Base-by-base conservation (phyloP, 2,329 filamentous ascomycete species). In the Venturia pyrina region DNA sequence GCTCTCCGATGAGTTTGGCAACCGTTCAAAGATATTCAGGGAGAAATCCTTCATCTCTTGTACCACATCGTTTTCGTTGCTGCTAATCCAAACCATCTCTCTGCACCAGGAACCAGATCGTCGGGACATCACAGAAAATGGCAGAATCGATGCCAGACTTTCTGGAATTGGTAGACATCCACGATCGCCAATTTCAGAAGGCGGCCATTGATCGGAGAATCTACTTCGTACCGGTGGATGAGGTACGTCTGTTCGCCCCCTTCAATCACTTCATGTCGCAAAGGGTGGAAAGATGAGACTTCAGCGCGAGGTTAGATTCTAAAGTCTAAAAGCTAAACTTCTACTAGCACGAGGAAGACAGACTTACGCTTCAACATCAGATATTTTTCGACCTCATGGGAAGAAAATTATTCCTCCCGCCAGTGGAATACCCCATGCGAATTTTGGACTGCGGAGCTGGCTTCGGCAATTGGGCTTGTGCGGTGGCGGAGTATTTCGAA, bases 401-500 rank as follows among this genome's bases (percentile, higher is more conserved):
- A 28, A 69, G 71, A 19, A 64, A 68, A 28, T 66, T 76, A 3
- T 73, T 72, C 50, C 73, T 74, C 62, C 70, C 73, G 37, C 68
- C 68, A 10, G 69, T 78, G 40, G 66, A 70, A 10, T 68, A 74
- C 21, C 76, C 76, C 15, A 65, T 44, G 13, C 73, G 71, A n/a
- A 70, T 77, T 46, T 67, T 78, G 21, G 76, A 78, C 10, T 77
- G 75, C 65, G 76, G 76, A 6, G 77, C 77, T 68, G 76, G 76
- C 40, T 70, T 71, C 43, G 76, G 75, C 0, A 70, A 75, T 59
- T 78, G 76, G 76, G 73, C 71, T 4, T 70, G 75, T 11, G 71
- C 74, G 37, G 72, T 75, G 64, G 76, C 76, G 1, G 73, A 76
- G 67, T 72, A 73, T 21, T 77, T 72, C 65, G 72, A 73, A 28